These are phyloP conservation scores for Exophiala viscosa DNA, from an alignment of 2,329 filamentous ascomycete genomes.

Conservation along the genomic window DNA sequence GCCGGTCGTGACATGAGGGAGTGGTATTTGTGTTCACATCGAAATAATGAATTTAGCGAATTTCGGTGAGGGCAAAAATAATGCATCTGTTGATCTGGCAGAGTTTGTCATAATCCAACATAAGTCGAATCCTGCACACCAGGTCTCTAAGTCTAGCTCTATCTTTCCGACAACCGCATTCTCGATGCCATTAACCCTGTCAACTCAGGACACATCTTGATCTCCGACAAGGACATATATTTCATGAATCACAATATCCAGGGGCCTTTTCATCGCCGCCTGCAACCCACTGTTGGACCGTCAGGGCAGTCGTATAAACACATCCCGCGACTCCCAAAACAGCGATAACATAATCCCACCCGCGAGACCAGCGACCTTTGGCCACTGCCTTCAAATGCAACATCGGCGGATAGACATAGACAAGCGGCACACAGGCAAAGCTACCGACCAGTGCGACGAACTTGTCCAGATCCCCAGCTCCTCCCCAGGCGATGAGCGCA, in stretches of 20 bases:
- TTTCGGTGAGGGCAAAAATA: neutral
- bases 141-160: too few species aligned
- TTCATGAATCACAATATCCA: constrained; percentile 58
- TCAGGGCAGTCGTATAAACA: constrained; percentile 85
- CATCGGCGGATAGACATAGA: constrained; percentile 97
- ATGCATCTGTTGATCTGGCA: too few species aligned
- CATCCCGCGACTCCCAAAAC: constrained; percentile 82
- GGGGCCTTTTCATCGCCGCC: constrained; percentile 52
- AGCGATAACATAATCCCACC: constrained; percentile 70
- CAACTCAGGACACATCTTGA: neutral
- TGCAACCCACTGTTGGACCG: constrained; percentile 78
- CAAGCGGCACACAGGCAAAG: constrained; percentile 94
- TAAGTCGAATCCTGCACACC: too few species aligned
- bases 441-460: constrained; percentile 95
- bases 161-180: too few species aligned
- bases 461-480: constrained; percentile 90
- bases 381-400: constrained; percentile 83
- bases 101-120: too few species aligned
- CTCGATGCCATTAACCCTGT: neutral
- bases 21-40: too few species aligned
- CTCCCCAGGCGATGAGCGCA: constrained; percentile 82
- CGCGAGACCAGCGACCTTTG: constrained; percentile 61
- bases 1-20: neutral
- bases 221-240: too few species aligned
- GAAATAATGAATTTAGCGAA: neutral